These are phyloP conservation scores for Suhomyces maxii DNA, from an alignment of 1,139 yeast genomes.

Conservation along the genomic window DNA sequence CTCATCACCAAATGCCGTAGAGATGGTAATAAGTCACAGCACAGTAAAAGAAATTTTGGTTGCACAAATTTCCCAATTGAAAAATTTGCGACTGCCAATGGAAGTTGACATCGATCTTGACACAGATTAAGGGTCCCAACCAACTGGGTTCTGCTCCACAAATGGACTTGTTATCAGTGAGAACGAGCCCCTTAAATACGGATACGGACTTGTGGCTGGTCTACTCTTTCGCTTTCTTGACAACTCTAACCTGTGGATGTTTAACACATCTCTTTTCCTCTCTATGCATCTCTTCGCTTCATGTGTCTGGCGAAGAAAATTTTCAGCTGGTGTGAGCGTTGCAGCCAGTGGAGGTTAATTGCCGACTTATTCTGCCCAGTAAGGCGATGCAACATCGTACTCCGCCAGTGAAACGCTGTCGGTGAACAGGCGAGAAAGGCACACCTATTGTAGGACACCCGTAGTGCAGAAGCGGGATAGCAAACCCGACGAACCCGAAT, in stretches of 20 bases:
- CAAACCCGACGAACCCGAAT: too few species aligned
- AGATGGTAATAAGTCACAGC: slow-evolving; percentile 3
- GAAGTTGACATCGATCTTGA: neutral
- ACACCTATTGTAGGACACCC: too few species aligned
- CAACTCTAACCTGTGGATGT: neutral
- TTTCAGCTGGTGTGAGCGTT: neutral
- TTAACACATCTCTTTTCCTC: too few species aligned
- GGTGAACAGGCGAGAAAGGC: too few species aligned
- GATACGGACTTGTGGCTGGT: neutral
- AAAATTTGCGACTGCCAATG: neutral
- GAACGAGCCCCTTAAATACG: too few species aligned
- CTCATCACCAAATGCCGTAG: slow-evolving; percentile 1
- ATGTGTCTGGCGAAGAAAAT: too few species aligned
- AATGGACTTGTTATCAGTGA: too few species aligned
- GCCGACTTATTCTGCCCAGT: neutral
- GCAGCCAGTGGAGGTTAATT: neutral
- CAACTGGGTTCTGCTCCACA: neutral
- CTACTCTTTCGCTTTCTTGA: neutral
- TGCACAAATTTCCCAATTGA: neutral
- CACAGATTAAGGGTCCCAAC: neutral
- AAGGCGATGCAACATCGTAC: neutral
- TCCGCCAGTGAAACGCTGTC: too few species aligned
- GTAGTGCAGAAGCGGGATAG: too few species aligned
- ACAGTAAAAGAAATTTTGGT: slow-evolving; percentile 3
- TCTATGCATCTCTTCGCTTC: too few species aligned